These are phyloP conservation scores for Colletotrichum sublineola DNA, from an alignment of 2,329 filamentous ascomycete species.

Conservation along the genomic window DNA sequence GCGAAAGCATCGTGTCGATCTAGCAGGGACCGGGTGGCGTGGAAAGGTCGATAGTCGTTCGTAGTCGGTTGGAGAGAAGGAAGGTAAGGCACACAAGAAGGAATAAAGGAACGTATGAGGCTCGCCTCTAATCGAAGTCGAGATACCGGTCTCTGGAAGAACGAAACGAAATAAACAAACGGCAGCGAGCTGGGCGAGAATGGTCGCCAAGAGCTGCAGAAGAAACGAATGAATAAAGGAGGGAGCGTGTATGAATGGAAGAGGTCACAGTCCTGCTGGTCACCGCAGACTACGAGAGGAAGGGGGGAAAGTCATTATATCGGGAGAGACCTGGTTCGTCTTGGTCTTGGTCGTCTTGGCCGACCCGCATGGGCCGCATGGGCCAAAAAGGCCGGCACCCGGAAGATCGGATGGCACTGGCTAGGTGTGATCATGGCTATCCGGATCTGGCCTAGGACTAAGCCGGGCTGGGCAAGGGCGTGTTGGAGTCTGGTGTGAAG, in stretches of 20 bases:
- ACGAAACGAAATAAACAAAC: slow-evolving; percentile 33
- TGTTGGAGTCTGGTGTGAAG: slow-evolving; percentile 33
- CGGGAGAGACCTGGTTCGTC: slow-evolving; percentile 19
- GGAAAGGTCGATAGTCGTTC: background rate
- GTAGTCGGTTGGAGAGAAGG: background rate
- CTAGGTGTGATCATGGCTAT: slow-evolving; percentile 5
- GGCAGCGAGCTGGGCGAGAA: slow-evolving; percentile 11
- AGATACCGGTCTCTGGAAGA: slow-evolving; percentile 42
- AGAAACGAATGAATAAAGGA: slow-evolving; percentile 39
- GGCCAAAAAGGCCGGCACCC: slow-evolving; percentile 26
- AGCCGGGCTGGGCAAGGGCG: slow-evolving; percentile 23
- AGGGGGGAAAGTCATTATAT: slow-evolving; percentile 40
- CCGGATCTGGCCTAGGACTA: slow-evolving; percentile 8
- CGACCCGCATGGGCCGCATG: slow-evolving; percentile 27
- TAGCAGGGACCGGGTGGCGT: background rate
- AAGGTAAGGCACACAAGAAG: slow-evolving; percentile 20
- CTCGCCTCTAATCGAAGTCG: slow-evolving; percentile 41
- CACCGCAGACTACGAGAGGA: slow-evolving; percentile 23
- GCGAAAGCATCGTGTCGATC: slow-evolving; percentile 22
- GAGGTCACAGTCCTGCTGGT: slow-evolving; percentile 41
- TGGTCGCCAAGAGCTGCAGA: slow-evolving; percentile 9
- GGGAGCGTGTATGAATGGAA: slow-evolving; percentile 30
- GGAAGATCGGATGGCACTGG: slow-evolving; percentile 29
- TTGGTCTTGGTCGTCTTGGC: slow-evolving; percentile 27
- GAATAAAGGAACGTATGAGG: slow-evolving; percentile 39